A percentile compares a stretch with the other conserved stretches of the same genome.
Evolutionary conservation across 208 protist species (phyloP).

Genomic region (Tritrichomonas foetus): DNA sequence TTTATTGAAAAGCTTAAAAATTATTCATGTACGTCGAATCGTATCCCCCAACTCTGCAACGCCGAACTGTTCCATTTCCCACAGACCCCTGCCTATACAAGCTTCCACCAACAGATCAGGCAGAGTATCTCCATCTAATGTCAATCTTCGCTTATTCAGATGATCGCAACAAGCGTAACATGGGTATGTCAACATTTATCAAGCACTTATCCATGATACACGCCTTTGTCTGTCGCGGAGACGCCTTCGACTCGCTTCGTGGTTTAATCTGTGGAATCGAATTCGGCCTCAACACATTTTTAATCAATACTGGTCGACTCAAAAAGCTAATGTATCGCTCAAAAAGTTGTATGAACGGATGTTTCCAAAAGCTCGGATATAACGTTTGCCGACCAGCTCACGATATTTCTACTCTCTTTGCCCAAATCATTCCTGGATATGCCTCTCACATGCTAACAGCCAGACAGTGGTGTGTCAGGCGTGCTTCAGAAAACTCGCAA

Average conservation of each 20-base stretch:
- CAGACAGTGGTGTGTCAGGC: neutral
- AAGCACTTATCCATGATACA: neutral
- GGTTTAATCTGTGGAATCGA: neutral
- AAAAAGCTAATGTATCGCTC: constrained; percentile 24
- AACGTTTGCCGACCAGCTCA: neutral
- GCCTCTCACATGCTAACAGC: neutral
- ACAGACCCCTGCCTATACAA: neutral
- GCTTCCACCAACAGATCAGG: neutral
- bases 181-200: neutral
- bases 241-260: neutral
- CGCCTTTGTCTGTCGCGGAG: neutral
- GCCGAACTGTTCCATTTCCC: too few relatives aligned
- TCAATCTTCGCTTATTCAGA: neutral
- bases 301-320: neutral
- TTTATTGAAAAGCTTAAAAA: too few relatives aligned
- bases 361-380: constrained; percentile 36
- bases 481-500: neutral
- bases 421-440: neutral
- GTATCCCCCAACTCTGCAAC: too few relatives aligned
- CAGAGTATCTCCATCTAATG: neutral
- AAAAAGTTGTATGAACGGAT: constrained; percentile 2
- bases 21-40: too few relatives aligned
- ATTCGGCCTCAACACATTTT: neutral
- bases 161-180: neutral
- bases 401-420: neutral